Conservation (phyloP, 1,284 basidiomycete genomes). For the Golubevia pallescens region DNA sequence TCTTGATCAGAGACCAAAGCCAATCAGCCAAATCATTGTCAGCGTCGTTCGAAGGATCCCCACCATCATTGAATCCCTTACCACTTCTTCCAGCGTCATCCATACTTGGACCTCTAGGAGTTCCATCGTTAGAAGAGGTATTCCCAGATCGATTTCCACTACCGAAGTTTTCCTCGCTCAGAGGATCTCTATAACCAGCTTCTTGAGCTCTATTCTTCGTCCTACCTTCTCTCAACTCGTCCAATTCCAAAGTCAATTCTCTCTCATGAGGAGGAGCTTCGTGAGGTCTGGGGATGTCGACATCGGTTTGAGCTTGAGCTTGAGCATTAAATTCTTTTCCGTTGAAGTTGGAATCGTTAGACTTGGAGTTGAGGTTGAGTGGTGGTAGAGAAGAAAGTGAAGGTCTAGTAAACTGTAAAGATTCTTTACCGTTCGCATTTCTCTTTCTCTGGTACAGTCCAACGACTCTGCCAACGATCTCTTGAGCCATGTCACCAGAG, state of each 20-base stretch:
- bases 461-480: conserved; percentile 67
- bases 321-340: too few species aligned
- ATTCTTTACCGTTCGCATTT: conserved; percentile 30
- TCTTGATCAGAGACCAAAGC: conserved; percentile 54
- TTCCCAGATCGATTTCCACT: background rate
- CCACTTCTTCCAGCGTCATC: background rate
- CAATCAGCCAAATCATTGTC: conserved; percentile 35
- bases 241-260: conserved; percentile 22
- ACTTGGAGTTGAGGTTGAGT: too few species aligned
- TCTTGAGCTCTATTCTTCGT: conserved; percentile 37
- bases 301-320: too few species aligned
- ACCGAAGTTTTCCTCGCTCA: conserved; percentile 22
- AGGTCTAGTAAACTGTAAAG: conserved; percentile 8
- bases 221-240: conserved; percentile 36
- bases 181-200: conserved; percentile 30
- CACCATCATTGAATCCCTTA: too few species aligned
- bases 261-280: conserved; percentile 25
- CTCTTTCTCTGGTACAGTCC: conserved; percentile 45
- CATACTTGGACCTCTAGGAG: conserved; percentile 7
- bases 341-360: too few species aligned
- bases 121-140: background rate
- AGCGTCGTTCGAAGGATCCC: conserved; percentile 12
- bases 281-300: conserved; percentile 24
- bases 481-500: conserved; percentile 64
- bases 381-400: background rate